Evolutionary conservation across 2,329 filamentous ascomycete species (phyloP).

Genomic region (Chaetomiaceae sp.): DNA sequence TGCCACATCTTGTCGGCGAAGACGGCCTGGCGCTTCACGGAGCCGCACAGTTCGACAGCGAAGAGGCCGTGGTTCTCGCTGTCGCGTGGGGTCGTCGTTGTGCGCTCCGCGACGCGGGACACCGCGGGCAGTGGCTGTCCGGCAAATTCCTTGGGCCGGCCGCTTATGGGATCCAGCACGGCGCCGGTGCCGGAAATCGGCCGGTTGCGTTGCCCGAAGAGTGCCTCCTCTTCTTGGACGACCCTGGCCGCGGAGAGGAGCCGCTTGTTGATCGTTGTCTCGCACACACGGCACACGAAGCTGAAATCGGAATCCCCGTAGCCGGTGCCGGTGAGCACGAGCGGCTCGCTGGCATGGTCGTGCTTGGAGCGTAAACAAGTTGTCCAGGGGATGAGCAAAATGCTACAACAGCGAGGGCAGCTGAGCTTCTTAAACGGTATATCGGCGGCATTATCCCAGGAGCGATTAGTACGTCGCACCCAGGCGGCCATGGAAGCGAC

Average conservation of each 20-base stretch:
- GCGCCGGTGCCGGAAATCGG: constrained; percentile 66
- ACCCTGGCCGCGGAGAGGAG: constrained; percentile 58
- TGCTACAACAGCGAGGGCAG: constrained; percentile 49
- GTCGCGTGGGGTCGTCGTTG: constrained; percentile 66
- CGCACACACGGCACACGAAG: constrained; percentile 46
- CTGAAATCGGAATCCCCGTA: constrained; percentile 55
- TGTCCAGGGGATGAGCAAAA: constrained; percentile 53
- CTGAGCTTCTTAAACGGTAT: constrained; percentile 38
- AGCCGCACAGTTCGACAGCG: constrained; percentile 58
- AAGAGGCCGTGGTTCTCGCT: constrained; percentile 63
- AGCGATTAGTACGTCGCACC: constrained; percentile 38
- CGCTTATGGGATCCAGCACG: constrained; percentile 47
- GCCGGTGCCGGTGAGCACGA: constrained; percentile 43
- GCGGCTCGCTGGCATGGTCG: constrained; percentile 27
- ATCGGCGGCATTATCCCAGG: constrained; percentile 57
- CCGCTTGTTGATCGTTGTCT: constrained; percentile 46
- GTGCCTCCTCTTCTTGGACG: constrained; percentile 43
- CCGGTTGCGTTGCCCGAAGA: constrained; percentile 37
- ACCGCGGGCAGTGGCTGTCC: constrained; percentile 19
- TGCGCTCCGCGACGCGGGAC: constrained; percentile 44
- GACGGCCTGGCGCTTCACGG: constrained; percentile 58
- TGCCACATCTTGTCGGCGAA: constrained; percentile 67
- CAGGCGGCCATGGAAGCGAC: constrained; percentile 42
- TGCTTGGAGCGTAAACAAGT: constrained; percentile 37
- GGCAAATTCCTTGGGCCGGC: constrained; percentile 6